Evolutionary conservation across 1,284 basidiomycete species (phyloP).

Genomic region (Cryptococcus sp.): DNA sequence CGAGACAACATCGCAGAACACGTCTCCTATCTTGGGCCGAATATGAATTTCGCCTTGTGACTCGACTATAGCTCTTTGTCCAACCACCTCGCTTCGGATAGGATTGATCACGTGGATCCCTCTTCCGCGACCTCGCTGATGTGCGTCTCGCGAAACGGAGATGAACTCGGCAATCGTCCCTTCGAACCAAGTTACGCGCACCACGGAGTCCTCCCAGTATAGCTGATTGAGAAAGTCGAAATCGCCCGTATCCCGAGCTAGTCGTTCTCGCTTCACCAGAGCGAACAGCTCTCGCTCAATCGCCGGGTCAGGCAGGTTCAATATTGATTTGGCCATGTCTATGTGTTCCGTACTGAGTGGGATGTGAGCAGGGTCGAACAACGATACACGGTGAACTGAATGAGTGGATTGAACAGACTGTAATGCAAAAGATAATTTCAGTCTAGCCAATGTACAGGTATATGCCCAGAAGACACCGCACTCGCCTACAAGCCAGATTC

Average conservation of each 20-base stretch:
- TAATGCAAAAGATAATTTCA: too few species aligned
- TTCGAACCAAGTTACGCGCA: conserved; percentile 2
- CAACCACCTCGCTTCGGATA: background rate
- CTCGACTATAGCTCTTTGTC: background rate
- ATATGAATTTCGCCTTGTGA: conserved; percentile 3
- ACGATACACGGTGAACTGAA: too few species aligned
- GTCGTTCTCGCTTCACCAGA: background rate
- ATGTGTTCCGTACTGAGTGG: too few species aligned
- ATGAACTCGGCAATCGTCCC: conserved; percentile 5
- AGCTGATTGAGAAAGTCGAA: background rate
- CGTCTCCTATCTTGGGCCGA: background rate
- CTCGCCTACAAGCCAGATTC: too few species aligned
- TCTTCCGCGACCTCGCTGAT: background rate
- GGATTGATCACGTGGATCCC: conserved; percentile 3
- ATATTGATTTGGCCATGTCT: background rate
- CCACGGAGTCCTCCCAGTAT: conserved; percentile 1
- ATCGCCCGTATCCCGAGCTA: background rate
- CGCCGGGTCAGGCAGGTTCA: background rate
- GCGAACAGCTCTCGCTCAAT: conserved; percentile 1
- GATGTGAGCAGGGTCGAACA: too few species aligned
- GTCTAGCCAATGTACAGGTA: too few species aligned
- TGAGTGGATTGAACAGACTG: too few species aligned
- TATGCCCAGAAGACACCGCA: too few species aligned
- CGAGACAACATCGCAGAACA: conserved; percentile 1
- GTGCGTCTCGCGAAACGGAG: background rate